Percentiles rank a stretch among this genome's conserved stretches.
These are phyloP conservation scores for Ustilago hordei DNA, from an alignment of 1,284 basidiomycete genomes.

Conservation along the genomic window DNA sequence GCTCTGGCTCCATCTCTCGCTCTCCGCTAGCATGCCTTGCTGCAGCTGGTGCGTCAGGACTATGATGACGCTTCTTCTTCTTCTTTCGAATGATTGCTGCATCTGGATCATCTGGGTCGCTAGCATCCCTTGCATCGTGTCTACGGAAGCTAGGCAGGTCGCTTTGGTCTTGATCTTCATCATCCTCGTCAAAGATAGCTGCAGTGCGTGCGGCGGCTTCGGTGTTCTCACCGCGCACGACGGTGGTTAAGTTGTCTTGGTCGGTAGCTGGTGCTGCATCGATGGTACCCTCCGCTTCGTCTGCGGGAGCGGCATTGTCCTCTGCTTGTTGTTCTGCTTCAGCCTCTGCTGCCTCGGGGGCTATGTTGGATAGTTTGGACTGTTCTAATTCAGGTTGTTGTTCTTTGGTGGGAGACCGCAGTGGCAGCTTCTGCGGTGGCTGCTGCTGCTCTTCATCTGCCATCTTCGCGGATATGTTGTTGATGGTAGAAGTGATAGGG, in stretches of 20 bases:
- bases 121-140: slow-evolving; percentile 23
- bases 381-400: slow-evolving; percentile 1
- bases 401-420: slow-evolving; percentile 9
- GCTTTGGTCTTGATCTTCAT: slow-evolving; percentile 28
- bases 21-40: slow-evolving; percentile 8
- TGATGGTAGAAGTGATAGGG: not conserved
- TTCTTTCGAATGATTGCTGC: slow-evolving; percentile 41
- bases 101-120: slow-evolving; percentile 25
- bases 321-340: slow-evolving; percentile 2
- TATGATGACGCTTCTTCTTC: slow-evolving; percentile 53
- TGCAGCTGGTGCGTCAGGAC: slow-evolving; percentile 18
- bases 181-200: slow-evolving; percentile 49
- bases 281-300: slow-evolving; percentile 20
- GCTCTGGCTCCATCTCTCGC: slow-evolving; percentile 18
- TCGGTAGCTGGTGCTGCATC: slow-evolving; percentile 27
- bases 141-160: slow-evolving; percentile 43
- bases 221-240: slow-evolving; percentile 31
- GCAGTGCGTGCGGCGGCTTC: slow-evolving; percentile 36
- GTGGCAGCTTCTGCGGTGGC: slow-evolving; percentile 14
- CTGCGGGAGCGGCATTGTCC: slow-evolving; percentile 5
- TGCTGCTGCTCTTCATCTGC: slow-evolving; percentile 34
- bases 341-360: slow-evolving; percentile 12
- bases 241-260: slow-evolving; percentile 21
- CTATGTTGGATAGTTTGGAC: not conserved
- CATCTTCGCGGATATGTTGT: slow-evolving; percentile 17